Evolutionary conservation across 768 basidiomycete species (phyloP), one percentile per base, ranked within the genome.

Genomic region (Mycena vitilis): DNA sequence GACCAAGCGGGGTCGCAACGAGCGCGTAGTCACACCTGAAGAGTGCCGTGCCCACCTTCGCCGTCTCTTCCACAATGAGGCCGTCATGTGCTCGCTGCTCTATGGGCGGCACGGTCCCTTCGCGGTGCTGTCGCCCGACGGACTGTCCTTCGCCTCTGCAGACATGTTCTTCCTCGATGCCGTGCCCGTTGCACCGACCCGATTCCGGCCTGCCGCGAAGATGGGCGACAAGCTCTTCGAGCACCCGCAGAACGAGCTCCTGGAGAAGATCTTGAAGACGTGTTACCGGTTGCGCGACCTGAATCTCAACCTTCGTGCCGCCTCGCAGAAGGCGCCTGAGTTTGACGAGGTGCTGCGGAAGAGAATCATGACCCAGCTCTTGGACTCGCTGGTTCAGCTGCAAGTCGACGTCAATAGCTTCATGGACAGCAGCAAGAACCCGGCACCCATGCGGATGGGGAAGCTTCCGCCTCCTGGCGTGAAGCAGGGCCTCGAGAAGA

Each of bases 121-220:
- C 72, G 87, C 94, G 5, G 84, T 84, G 38, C 78, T 92, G 52
- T 85, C 85, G 22, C 75, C 78, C n/a, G 84, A 87, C 25, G 88
- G 87, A 57, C 84, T 95, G 11, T 89, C 89, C 9, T 79, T 87
- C 37, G 92, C 92, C 11, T 91, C 89, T 37, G 92, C 96, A 51
- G 98, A 99, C 77, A 95, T 99, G 88, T 99, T 99, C 80, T 99
- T 99, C 85, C 84, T 98, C 83, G 94, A 96, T 40, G 95, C 94
- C 60, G 78, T 99, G 23, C 90, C 95, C 37, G 93, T 99, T 22
- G 87, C 96, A 18, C 98, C 98, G 18, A 97, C 95, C 9, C 93
- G 97, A 42, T 99, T 99, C 85, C 90, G 98, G 53, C 98, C 98
- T 5, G 93, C 98, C 4, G 87, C 95, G 3, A 92, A 90, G 75